phyloP scores from a whole-genome alignment of 805 yeast genomes.

The Hyphopichia homilentoma region DNA sequence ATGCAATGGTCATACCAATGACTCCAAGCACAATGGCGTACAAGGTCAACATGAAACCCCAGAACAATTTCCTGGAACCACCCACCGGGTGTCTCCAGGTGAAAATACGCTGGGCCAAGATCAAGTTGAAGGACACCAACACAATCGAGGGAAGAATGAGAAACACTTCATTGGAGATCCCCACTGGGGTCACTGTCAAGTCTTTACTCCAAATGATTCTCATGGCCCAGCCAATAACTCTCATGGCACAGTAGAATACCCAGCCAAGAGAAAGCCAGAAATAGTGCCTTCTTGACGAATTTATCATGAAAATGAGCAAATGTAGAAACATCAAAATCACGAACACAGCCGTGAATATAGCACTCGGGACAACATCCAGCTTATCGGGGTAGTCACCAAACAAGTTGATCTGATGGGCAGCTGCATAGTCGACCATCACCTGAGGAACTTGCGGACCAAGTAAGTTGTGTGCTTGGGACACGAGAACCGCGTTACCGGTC shows the following conservation, averaged over 20 bases:
- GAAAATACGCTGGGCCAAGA: constrained; percentile 67
- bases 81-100: constrained; percentile 76
- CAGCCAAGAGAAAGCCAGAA: constrained; percentile 55
- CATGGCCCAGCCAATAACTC: constrained; percentile 56
- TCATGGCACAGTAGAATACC: constrained; percentile 48
- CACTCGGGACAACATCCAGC: constrained; percentile 57
- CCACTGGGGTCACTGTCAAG: constrained; percentile 41
- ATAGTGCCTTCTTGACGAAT: constrained; percentile 54
- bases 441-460: constrained; percentile 40
- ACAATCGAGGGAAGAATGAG: constrained; percentile 56
- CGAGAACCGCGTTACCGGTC: constrained; percentile 23
- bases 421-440: constrained; percentile 31
- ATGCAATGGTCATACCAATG: constrained; percentile 65
- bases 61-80: constrained; percentile 51
- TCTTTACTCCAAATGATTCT: constrained; percentile 60
- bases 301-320: constrained; percentile 41
- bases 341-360: constrained; percentile 54
- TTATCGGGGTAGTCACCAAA: constrained; percentile 60
- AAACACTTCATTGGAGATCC: constrained; percentile 56
- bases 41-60: constrained; percentile 45
- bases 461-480: constrained; percentile 26
- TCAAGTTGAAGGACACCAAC: constrained; percentile 55
- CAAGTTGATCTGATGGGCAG: constrained; percentile 40
- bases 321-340: constrained; percentile 47
- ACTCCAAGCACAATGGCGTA: constrained; percentile 55